phyloP scores from a whole-genome alignment of 163 green algal genomes.

The Chloromonas sp. region DNA sequence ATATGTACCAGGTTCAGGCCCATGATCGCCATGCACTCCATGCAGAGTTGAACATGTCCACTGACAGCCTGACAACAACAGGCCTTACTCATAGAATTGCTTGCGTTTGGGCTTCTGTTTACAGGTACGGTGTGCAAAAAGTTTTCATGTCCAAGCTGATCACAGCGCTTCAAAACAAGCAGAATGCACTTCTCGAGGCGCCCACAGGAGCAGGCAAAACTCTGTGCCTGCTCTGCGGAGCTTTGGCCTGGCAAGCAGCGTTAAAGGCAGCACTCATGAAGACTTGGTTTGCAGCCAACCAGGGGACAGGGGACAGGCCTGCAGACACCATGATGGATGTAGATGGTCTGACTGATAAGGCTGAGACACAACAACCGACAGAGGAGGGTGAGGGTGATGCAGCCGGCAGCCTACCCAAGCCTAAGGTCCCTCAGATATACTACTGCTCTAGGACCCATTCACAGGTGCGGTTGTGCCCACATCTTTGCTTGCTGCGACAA shows the following conservation, averaged over 20 bases:
- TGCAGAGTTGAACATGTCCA: background rate
- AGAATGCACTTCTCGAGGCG: slow-evolving; percentile 78
- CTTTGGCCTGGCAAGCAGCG: slow-evolving; percentile 79
- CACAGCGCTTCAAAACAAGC: slow-evolving; percentile 25
- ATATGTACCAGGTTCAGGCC: too few relatives aligned
- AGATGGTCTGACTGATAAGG: background rate
- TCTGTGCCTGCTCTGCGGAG: slow-evolving; percentile 85
- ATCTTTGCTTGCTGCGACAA: too few relatives aligned
- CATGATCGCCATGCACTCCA: background rate
- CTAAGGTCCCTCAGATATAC: too few relatives aligned
- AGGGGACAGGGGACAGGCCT: background rate
- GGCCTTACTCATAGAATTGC: slow-evolving; percentile 46
- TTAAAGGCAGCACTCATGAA: slow-evolving; percentile 16
- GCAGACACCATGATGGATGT: background rate
- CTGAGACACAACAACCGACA: too few relatives aligned
- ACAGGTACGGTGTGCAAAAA: slow-evolving; percentile 48
- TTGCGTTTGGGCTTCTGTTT: slow-evolving; percentile 75
- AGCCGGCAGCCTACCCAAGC: too few relatives aligned
- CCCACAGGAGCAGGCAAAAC: slow-evolving; percentile 89
- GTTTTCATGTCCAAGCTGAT: slow-evolving; percentile 63
- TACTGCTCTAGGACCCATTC: too few relatives aligned
- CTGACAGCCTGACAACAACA: background rate
- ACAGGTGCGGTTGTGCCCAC: too few relatives aligned
- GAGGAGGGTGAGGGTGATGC: too few relatives aligned
- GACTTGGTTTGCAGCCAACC: background rate